Evolutionary conservation across 495 filamentous ascomycete species (phyloP).

Genomic region (Aspergillus hancockii): DNA sequence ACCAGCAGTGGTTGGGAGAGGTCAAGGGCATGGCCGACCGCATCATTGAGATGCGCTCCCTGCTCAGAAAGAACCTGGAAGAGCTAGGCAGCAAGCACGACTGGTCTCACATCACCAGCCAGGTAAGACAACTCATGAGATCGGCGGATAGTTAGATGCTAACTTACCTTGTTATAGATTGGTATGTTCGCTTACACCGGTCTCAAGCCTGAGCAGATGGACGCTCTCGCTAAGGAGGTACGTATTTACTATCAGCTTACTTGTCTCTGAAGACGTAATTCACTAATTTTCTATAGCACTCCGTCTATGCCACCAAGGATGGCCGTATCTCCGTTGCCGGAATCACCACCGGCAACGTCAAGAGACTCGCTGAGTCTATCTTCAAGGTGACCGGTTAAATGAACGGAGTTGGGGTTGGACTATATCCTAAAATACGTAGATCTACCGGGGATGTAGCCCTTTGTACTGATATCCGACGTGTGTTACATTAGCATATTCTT

Average conservation of each 20-base stretch:
- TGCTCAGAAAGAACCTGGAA: slow-evolving; percentile 92
- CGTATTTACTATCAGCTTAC: slow-evolving; percentile 14
- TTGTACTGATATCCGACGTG: slow-evolving; percentile 30
- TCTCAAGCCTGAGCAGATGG: slow-evolving; percentile 90
- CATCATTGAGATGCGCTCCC: slow-evolving; percentile 95
- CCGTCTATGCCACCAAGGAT: slow-evolving; percentile 96
- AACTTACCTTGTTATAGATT: slow-evolving; percentile 55
- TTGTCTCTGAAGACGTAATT: background rate
- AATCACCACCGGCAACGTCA: slow-evolving; percentile 90
- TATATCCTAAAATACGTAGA: slow-evolving; percentile 18
- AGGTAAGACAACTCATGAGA: slow-evolving; percentile 42
- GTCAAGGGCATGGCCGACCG: slow-evolving; percentile 99
- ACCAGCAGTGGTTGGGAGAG: slow-evolving; percentile 93
- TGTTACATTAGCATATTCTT: slow-evolving; percentile 32
- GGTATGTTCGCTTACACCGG: slow-evolving; percentile 99
- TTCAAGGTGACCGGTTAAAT: slow-evolving; percentile 80
- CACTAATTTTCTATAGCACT: slow-evolving; percentile 59
- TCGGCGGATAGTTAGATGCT: background rate
- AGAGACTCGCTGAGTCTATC: slow-evolving; percentile 91
- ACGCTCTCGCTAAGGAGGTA: slow-evolving; percentile 84
- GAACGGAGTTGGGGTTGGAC: slow-evolving; percentile 7
- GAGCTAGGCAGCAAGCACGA: slow-evolving; percentile 91
- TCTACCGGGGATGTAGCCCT: slow-evolving; percentile 16
- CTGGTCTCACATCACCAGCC: slow-evolving; percentile 97
- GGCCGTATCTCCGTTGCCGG: slow-evolving; percentile 97